Evolutionary conservation across 108 stramenopile genomes (phyloP).

Genomic region (Skeletonema grethae): DNA sequence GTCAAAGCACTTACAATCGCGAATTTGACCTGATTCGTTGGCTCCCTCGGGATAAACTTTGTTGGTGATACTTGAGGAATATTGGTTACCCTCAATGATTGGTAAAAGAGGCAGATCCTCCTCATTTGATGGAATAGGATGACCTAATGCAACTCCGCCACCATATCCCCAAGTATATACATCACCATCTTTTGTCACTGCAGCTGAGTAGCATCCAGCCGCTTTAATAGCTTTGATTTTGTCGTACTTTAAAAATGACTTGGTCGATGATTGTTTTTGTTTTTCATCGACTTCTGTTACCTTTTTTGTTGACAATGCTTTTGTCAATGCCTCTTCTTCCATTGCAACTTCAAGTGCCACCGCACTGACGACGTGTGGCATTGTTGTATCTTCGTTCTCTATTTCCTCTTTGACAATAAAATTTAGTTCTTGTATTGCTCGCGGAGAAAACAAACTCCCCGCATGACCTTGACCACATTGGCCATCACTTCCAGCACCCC

Average conservation of each 20-base stretch:
- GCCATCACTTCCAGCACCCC: slow-evolving; percentile 92
- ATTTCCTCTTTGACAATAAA: slow-evolving; percentile 40
- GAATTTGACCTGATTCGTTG: slow-evolving; percentile 37
- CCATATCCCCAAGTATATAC: slow-evolving; percentile 87
- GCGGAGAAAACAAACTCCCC: slow-evolving; percentile 48
- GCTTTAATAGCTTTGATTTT: slow-evolving; percentile 68
- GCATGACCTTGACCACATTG: slow-evolving; percentile 91
- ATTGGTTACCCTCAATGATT: slow-evolving; percentile 42
- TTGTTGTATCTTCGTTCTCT: neutral
- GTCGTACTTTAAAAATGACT: slow-evolving; percentile 11
- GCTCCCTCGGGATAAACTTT: slow-evolving; percentile 47
- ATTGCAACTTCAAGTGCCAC: slow-evolving; percentile 37
- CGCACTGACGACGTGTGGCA: slow-evolving; percentile 30
- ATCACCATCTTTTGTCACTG: slow-evolving; percentile 68
- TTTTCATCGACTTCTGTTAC: slow-evolving; percentile 28
- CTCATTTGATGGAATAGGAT: slow-evolving; percentile 53
- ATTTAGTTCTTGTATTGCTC: slow-evolving; percentile 21
- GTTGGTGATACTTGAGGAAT: slow-evolving; percentile 30
- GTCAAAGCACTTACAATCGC: slow-evolving; percentile 63
- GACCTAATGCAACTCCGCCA: slow-evolving; percentile 67
- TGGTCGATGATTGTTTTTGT: slow-evolving; percentile 18
- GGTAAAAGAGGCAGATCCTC: slow-evolving; percentile 39
- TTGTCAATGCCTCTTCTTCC: slow-evolving; percentile 47
- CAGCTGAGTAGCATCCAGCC: slow-evolving; percentile 74
- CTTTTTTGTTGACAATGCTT: slow-evolving; percentile 17